Base-by-base conservation (phyloP, 345 rosid genomes). In the Fremontodendron californicum region DNA sequence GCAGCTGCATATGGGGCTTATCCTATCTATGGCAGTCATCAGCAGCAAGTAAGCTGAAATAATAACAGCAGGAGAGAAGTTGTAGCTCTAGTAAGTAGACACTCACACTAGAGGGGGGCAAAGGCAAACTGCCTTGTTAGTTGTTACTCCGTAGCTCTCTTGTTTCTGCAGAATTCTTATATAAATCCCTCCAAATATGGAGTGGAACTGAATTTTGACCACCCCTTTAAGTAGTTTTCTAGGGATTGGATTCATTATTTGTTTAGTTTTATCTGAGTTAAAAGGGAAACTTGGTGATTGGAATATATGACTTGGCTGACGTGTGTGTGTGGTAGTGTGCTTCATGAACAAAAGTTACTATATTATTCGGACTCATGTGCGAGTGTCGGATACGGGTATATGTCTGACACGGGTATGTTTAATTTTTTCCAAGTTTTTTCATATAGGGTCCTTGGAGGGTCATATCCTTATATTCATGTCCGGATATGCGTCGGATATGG, bases 31-130 rank as follows among this genome's bases (percentile, higher is more conserved):
- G 94, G 94, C 48, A 89, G 87, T 79, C 91, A 89, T 81, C 98
- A 96, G 78, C 93, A 96, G 75, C 97, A 96, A 86, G 99, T 96
- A 84, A 96, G 92, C 97, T 93, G 88, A 93, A 52, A 74, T 73
- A 80, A 68, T 71, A 9, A 71, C 67, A 23, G 48, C 61, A 23
- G 0, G 49, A 69, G 43, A 73, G 35, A 71, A 58, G 9, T 58
- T 9, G 71, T 73, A 79, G 78, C 79, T 84, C 48, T 69, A 61
- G 81, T 75, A 70, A 82, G 70, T 42, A 48, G 80, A 58, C 60
- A 46, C 45, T 76, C 67, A 75, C 37, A 75, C 60, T 43, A 82
- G 85, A 82, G 18, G 62, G 79, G 16, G 82, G 78, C 77, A 82
- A 81, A 67, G 84, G 78, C 79, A 82, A 81, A 67, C 61, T 58